phyloP scores from a whole-genome alignment of 192 early-diverging fungal species.

The Phycomyces nitens region DNA sequence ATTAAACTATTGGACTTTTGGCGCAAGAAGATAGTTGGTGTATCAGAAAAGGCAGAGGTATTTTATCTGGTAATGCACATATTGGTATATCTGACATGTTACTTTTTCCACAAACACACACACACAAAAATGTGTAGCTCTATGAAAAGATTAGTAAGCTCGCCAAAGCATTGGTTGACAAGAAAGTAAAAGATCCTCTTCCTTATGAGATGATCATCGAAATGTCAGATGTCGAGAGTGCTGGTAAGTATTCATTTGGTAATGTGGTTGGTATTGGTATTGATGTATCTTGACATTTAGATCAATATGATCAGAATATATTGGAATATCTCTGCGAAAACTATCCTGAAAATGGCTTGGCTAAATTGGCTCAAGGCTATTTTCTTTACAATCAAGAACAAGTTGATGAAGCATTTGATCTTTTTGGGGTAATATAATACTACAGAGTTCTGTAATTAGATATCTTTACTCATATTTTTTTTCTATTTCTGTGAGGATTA shows the following conservation, averaged over 20 bases:
- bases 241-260: conserved; percentile 37
- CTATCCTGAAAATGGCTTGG: conserved; percentile 43
- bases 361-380: conserved; percentile 46
- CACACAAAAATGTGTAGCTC: conserved; percentile 13
- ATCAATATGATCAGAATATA: conserved; percentile 42
- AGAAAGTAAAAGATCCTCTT: conserved; percentile 22
- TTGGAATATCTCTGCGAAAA: conserved; percentile 38
- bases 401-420: conserved; percentile 29
- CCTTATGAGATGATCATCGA: conserved; percentile 51
- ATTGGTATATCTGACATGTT: no score
- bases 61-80: no score
- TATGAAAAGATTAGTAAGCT: conserved; percentile 35
- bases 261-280: no score
- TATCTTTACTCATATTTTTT: background rate
- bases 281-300: conserved; percentile 18
- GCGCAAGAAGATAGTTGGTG: conserved; percentile 4
- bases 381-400: conserved; percentile 33
- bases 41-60: conserved; percentile 16
- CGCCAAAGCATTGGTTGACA: conserved; percentile 31
- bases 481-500: conserved; percentile 12
- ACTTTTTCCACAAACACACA: no score
- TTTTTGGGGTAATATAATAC: conserved; percentile 34
- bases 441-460: no score
- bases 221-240: conserved; percentile 32
- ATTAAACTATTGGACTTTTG: conserved; percentile 22